Base-by-base conservation (phyloP, 177 flowering plant species). In the Vitis hybrid region DNA sequence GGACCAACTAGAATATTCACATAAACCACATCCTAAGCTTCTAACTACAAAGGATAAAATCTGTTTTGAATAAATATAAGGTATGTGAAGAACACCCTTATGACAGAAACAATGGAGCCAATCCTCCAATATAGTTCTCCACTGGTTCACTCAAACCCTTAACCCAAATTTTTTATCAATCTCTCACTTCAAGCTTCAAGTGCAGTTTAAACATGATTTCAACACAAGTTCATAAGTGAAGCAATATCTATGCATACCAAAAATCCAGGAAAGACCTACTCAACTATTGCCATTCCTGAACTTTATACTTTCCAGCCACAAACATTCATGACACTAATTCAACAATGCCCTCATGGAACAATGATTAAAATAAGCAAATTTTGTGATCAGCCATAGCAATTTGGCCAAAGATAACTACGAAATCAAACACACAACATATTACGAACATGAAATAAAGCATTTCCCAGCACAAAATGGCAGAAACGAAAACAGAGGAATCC, bases 401-500 rank as follows among this genome's bases (percentile, higher is more conserved):
- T 13, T 4, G 17, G 45, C 8, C 45, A 39, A 39, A 39, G 45
- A 39, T 1, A 39, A 39, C 45, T 6, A 7, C 0, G 45, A 39
- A 4, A 39, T 39, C 45, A 39, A 30, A 55, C n/a, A 39, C 26
- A 32, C 52, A 32, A 51, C 13, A 14, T 6, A n/a, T 14, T 50
- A 34, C 17, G 39, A 56, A 54, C 60, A 55, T 15, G 59, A 52
- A 45, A 11, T 13, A 17, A 30, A 59, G 26, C 30, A 26, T 56
- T 8, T 17, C n/a, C 55, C 9, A 39, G 48, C 50, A 67, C 4
- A 15, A 14, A 4, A 60, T 6, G 62, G 9, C 60, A 13, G 30
- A 26, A 39, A 26, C 6, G 18, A 57, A 69, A 61, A 73, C 79
- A 80, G 72, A 45, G 75, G 66, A 66, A 45, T 23, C 12, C 30